phyloP scores from a whole-genome alignment of 257 asterid species.

The Galeopsis tetrahit region DNA sequence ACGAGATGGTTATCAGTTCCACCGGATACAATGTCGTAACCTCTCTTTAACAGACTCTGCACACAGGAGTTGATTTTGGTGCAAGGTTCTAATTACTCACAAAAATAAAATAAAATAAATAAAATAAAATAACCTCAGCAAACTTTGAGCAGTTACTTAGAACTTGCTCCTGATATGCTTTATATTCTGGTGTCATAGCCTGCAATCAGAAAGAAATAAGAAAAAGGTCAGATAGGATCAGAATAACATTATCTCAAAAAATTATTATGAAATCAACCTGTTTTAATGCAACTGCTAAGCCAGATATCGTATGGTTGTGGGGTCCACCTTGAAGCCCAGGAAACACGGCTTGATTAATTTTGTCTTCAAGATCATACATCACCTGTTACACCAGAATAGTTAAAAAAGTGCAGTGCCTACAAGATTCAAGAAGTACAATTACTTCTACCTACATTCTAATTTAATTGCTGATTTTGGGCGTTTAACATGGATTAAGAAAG shows the following conservation, averaged over 20 bases:
- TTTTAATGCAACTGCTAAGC: slow-evolving; percentile 91
- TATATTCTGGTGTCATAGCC: slow-evolving; percentile 95
- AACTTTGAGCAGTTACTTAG: slow-evolving; percentile 85
- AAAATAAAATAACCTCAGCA: slow-evolving; percentile 59
- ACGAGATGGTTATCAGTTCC: slow-evolving; percentile 99
- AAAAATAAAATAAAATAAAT: background rate
- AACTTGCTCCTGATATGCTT: slow-evolving; percentile 93
- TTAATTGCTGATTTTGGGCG: too few relatives aligned
- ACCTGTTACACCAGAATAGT: slow-evolving; percentile 54
- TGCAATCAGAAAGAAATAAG: slow-evolving; percentile 33
- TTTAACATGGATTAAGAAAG: too few relatives aligned
- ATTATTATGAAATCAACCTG: slow-evolving; percentile 51
- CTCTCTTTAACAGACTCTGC: slow-evolving; percentile 75
- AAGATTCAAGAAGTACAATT: background rate
- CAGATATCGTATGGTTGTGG: slow-evolving; percentile 96
- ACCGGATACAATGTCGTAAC: slow-evolving; percentile 90
- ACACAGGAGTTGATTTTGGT: background rate
- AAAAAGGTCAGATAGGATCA: slow-evolving; percentile 20
- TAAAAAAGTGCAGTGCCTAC: background rate
- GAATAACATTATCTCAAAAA: background rate
- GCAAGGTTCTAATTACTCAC: slow-evolving; percentile 5
- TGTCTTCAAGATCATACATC: slow-evolving; percentile 87
- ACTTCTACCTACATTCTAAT: background rate
- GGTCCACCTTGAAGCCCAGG: slow-evolving; percentile 99
- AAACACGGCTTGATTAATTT: slow-evolving; percentile 95